Evolutionary conservation across 2,329 filamentous ascomycete genomes (phyloP).

Genomic region (Aspergillus pseudoviridinutans): DNA sequence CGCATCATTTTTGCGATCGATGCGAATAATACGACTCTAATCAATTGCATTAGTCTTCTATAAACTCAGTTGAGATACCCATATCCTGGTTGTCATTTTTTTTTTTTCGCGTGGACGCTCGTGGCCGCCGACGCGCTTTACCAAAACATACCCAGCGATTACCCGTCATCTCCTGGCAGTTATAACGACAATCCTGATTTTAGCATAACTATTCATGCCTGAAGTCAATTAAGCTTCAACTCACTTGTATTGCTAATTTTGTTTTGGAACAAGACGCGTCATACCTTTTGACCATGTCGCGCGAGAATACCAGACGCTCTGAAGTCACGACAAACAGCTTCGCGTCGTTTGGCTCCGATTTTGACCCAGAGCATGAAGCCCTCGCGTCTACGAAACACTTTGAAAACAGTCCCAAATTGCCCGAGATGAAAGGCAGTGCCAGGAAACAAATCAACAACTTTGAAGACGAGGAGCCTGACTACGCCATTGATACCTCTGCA

Average conservation of each 20-base stretch:
- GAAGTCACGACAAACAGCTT: constrained; percentile 23
- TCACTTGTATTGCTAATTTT: background rate
- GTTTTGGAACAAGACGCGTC: constrained; percentile 2
- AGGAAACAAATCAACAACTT: constrained; percentile 9
- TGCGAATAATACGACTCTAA: background rate
- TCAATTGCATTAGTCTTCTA: background rate
- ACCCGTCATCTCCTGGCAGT: background rate
- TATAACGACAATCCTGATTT: background rate
- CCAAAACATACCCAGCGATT: background rate
- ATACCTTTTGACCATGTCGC: constrained; percentile 13
- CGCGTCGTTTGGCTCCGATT: constrained; percentile 34
- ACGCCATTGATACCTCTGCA: constrained; percentile 45
- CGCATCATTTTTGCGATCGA: background rate
- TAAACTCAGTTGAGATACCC: background rate
- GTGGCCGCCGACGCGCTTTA: background rate
- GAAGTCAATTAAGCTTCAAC: background rate
- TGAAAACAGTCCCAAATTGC: constrained; percentile 25
- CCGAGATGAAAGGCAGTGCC: constrained; percentile 19
- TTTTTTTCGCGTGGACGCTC: background rate
- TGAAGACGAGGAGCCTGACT: constrained; percentile 37
- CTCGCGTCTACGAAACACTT: constrained; percentile 37
- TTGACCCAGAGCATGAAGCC: constrained; percentile 42
- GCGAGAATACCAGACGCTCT: constrained; percentile 9
- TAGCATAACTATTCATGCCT: background rate
- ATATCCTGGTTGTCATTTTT: background rate